phyloP scores from a whole-genome alignment of 306 rosid genomes.

The Canavalia gladiata region DNA sequence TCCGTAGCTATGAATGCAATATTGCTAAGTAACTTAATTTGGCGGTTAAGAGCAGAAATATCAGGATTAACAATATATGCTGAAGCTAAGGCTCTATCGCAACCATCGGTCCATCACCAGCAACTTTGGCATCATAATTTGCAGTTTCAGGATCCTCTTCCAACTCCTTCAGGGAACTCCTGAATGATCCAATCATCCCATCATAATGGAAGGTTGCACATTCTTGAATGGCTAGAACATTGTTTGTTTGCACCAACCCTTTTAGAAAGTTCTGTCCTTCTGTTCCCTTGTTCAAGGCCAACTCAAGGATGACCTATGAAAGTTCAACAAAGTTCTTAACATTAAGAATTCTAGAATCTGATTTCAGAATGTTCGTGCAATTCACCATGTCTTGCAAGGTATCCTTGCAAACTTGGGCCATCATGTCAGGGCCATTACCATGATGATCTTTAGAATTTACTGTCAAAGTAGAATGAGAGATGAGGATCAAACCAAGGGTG shows the following conservation, averaged over 20 bases:
- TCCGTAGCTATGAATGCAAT: background rate
- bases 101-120: background rate
- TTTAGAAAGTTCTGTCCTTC: slow-evolving; percentile 6
- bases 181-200: slow-evolving; percentile 23
- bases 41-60: slow-evolving; percentile 27
- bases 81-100: slow-evolving; percentile 5
- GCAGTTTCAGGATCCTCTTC: slow-evolving; percentile 39
- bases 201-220: slow-evolving; percentile 38
- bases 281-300: background rate
- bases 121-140: slow-evolving; percentile 45
- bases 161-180: slow-evolving; percentile 2
- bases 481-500: slow-evolving; percentile 5
- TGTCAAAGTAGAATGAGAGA: background rate
- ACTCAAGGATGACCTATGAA: background rate
- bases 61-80: background rate
- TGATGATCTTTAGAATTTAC: background rate
- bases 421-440: background rate
- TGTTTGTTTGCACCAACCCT: background rate
- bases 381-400: background rate
- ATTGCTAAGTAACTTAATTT: background rate
- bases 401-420: slow-evolving; percentile 9
- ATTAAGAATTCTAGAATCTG: background rate
- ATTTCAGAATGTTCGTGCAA: slow-evolving; percentile 16
- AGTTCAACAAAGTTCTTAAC: background rate
- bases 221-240: background rate